These are phyloP conservation scores for Pseudogymnoascus pannorum DNA, from an alignment of 2,329 filamentous ascomycete genomes.

Conservation along the genomic window DNA sequence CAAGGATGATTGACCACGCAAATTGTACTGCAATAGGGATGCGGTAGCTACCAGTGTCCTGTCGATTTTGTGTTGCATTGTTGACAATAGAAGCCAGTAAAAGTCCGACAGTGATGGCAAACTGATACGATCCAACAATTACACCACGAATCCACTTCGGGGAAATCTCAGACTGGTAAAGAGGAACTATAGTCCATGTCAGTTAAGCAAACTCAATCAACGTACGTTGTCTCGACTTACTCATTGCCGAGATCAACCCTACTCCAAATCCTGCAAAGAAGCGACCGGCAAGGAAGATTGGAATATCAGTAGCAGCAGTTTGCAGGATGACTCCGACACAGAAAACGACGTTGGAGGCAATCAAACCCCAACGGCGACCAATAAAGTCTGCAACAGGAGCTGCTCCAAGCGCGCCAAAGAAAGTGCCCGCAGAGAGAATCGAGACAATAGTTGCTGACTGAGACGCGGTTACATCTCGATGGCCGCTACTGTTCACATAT, in stretches of 20 bases:
- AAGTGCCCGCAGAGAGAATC: slow-evolving; percentile 69
- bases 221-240: slow-evolving; percentile 30
- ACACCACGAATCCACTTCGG: slow-evolving; percentile 77
- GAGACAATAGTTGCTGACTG: slow-evolving; percentile 61
- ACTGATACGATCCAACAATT: slow-evolving; percentile 67
- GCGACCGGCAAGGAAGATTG: slow-evolving; percentile 61
- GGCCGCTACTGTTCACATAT: slow-evolving; percentile 36
- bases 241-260: slow-evolving; percentile 60
- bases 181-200: slow-evolving; percentile 47
- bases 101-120: slow-evolving; percentile 68
- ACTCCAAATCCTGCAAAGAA: slow-evolving; percentile 70
- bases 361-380: slow-evolving; percentile 58
- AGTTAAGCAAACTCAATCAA: slow-evolving; percentile 15
- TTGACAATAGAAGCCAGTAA: slow-evolving; percentile 62
- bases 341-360: slow-evolving; percentile 57
- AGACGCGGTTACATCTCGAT: slow-evolving; percentile 42
- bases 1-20: slow-evolving; percentile 62
- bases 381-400: slow-evolving; percentile 56
- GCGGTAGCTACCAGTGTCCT: slow-evolving; percentile 59
- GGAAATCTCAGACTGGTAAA: slow-evolving; percentile 76
- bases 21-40: slow-evolving; percentile 72
- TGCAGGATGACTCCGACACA: slow-evolving; percentile 61
- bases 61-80: slow-evolving; percentile 52
- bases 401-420: slow-evolving; percentile 61
- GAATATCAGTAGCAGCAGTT: slow-evolving; percentile 51